Conservation (phyloP, 2,329 filamentous ascomycete species). For the Colletotrichum kahawae region DNA sequence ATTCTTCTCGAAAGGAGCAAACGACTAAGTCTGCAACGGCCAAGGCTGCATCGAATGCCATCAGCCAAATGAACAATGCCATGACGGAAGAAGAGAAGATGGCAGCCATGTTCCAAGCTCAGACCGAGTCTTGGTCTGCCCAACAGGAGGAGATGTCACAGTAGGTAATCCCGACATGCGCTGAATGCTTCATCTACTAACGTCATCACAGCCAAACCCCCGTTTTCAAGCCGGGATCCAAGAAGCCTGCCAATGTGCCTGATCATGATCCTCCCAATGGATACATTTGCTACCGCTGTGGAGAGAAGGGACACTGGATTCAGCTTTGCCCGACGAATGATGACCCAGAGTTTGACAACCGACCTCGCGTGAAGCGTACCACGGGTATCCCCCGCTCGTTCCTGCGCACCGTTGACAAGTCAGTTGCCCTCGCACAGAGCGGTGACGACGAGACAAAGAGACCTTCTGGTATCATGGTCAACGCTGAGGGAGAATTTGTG, state of each 20-base stretch:
- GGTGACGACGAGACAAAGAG: slow-evolving; percentile 81
- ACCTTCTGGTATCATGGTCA: slow-evolving; percentile 93
- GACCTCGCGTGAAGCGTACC: slow-evolving; percentile 91
- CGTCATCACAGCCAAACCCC: slow-evolving; percentile 63
- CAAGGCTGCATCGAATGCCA: slow-evolving; percentile 61
- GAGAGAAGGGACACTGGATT: slow-evolving; percentile 99
- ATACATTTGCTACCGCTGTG: slow-evolving; percentile 96
- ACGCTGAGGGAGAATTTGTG: slow-evolving; percentile 96
- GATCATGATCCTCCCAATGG: slow-evolving; percentile 92
- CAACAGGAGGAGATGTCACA: slow-evolving; percentile 93
- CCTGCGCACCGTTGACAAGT: slow-evolving; percentile 93
- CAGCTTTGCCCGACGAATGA: slow-evolving; percentile 98
- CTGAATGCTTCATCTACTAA: background rate
- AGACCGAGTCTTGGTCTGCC: slow-evolving; percentile 89
- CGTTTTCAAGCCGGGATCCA: slow-evolving; percentile 63
- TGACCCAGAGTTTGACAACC: slow-evolving; percentile 93
- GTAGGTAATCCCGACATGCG: slow-evolving; percentile 46
- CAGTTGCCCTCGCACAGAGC: slow-evolving; percentile 74
- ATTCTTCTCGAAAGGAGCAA: slow-evolving; percentile 71
- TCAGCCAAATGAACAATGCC: slow-evolving; percentile 73
- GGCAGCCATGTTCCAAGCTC: slow-evolving; percentile 87
- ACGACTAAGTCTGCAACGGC: slow-evolving; percentile 60
- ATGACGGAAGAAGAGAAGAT: slow-evolving; percentile 95
- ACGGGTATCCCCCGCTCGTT: slow-evolving; percentile 97
- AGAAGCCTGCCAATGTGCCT: slow-evolving; percentile 77